Conservation (phyloP, 2,329 filamentous ascomycete species). For the Fusarium luffae region DNA sequence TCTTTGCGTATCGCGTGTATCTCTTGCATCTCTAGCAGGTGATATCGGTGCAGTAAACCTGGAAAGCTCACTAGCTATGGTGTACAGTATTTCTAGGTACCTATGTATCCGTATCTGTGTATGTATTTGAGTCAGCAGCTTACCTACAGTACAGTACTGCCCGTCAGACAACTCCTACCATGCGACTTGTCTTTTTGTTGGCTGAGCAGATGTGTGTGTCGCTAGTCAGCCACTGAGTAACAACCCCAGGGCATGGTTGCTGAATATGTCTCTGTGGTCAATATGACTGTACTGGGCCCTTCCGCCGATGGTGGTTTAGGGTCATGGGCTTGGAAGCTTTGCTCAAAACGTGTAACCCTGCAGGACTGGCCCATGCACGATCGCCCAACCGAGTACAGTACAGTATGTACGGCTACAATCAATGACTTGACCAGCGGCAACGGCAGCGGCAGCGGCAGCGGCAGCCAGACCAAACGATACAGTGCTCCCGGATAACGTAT, state of each 20-base stretch:
- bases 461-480: neutral
- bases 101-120: neutral
- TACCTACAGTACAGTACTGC: neutral
- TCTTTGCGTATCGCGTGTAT: constrained; percentile 14
- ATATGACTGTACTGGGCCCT: constrained; percentile 22
- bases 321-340: constrained; percentile 35
- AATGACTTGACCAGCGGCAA: neutral
- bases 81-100: neutral
- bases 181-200: constrained; percentile 18
- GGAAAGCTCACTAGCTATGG: neutral
- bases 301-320: constrained; percentile 18
- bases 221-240: constrained; percentile 15
- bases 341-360: constrained; percentile 42
- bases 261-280: constrained; percentile 25
- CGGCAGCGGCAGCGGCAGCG: neutral
- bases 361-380: constrained; percentile 38
- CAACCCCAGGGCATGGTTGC: constrained; percentile 15
- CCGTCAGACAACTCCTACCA: constrained; percentile 8
- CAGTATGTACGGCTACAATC: constrained; percentile 1
- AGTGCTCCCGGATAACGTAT: neutral
- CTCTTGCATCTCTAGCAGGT: constrained; percentile 21
- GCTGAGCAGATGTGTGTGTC: constrained; percentile 25
- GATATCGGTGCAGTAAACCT: neutral
- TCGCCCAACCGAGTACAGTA: constrained; percentile 39
- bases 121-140: neutral